Conservation (phyloP, 2,329 filamentous ascomycete genomes). For the Verruconis gallopava region DNA sequence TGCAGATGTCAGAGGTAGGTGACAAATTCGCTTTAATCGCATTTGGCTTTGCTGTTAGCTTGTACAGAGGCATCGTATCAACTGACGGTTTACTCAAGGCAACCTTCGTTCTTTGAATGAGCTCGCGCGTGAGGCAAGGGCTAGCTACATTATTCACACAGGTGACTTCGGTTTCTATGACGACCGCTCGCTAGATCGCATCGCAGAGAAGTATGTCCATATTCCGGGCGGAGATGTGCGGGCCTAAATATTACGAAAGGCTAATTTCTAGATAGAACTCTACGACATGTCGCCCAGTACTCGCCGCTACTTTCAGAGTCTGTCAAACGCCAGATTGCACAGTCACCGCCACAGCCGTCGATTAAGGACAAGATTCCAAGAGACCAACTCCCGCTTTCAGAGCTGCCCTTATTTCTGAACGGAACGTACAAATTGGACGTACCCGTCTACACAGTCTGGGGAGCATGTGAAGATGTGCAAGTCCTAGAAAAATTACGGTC, state of each 20-base stretch:
- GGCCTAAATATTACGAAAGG: constrained; percentile 12
- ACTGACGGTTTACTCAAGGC: constrained; percentile 42
- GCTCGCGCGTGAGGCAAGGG: constrained; percentile 83
- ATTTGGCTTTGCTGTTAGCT: too few species aligned
- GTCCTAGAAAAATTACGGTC: constrained; percentile 96
- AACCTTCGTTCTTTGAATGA: constrained; percentile 94
- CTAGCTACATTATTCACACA: constrained; percentile 96
- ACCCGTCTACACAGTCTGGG: constrained; percentile 97
- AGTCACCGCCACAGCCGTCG: constrained; percentile 49
- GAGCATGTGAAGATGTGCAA: constrained; percentile 94
- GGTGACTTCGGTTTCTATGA: constrained; percentile 99
- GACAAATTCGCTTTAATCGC: too few species aligned
- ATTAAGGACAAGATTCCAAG: constrained; percentile 78
- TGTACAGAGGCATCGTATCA: constrained; percentile 1
- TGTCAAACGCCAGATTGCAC: constrained; percentile 53
- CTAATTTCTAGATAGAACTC: constrained; percentile 48
- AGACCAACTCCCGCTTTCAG: constrained; percentile 77
- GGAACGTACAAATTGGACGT: constrained; percentile 86
- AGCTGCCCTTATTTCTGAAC: constrained; percentile 77
- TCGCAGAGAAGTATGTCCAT: constrained; percentile 79
- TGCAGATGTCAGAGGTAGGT: constrained; percentile 38
- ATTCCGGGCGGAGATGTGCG: background rate
- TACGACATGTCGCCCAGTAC: constrained; percentile 98
- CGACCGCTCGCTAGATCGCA: constrained; percentile 85
- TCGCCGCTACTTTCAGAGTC: constrained; percentile 81